phyloP scores from a whole-genome alignment of 73 alveolate genomes.

The Stentor roeselii region DNA sequence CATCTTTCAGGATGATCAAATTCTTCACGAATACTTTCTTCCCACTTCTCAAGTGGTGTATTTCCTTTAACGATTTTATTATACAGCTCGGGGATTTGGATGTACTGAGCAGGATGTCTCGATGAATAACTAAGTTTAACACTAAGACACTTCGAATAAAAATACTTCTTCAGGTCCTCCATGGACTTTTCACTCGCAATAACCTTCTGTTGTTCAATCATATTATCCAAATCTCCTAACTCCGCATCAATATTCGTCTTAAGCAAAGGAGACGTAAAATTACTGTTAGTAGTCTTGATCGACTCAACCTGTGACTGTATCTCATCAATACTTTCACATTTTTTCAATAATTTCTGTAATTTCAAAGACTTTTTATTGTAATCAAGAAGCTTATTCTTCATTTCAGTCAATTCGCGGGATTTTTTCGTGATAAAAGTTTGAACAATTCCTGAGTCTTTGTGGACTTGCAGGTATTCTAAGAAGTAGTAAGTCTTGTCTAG shows the following conservation, averaged over 20 bases:
- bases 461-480: background rate
- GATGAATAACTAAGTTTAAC: background rate
- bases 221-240: background rate
- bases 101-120: background rate
- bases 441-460: background rate
- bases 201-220: background rate
- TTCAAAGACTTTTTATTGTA: background rate
- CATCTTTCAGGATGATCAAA: slow-evolving; percentile 4
- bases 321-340: background rate
- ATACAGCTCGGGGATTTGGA: background rate
- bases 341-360: background rate
- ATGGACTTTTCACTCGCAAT: background rate
- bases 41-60: background rate
- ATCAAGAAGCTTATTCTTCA: background rate
- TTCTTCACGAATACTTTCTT: slow-evolving; percentile 5
- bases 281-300: background rate
- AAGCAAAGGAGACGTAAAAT: background rate
- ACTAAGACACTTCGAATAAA: background rate
- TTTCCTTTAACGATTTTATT: background rate
- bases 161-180: slow-evolving; percentile 11
- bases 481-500: background rate
- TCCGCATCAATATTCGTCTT: background rate
- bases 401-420: background rate
- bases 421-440: background rate
- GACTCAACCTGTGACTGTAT: background rate